Evolutionary conservation across 192 early-diverging fungal genomes (phyloP).

Genomic region (Martensiomyces pterosporus): DNA sequence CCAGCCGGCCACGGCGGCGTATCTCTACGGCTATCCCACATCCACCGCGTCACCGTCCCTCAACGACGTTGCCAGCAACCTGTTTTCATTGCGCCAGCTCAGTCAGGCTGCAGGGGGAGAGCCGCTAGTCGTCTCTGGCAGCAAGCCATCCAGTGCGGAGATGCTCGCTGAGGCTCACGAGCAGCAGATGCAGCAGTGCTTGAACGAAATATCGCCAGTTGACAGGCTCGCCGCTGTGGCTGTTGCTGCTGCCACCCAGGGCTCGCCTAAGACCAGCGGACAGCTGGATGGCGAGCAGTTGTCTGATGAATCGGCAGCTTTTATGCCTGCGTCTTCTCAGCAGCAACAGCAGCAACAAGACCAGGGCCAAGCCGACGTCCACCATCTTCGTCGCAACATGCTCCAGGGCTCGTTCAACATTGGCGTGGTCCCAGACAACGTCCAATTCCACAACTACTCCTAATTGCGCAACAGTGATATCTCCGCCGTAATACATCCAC

Average conservation of each 20-base stretch:
- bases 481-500: no score
- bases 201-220: conserved; percentile 2
- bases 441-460: conserved; percentile 30
- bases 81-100: conserved; percentile 36
- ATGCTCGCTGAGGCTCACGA: neutral
- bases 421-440: conserved; percentile 21
- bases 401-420: conserved; percentile 27
- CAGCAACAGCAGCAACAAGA: conserved; percentile 4
- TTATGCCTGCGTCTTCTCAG: no score
- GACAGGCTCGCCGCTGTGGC: conserved; percentile 13
- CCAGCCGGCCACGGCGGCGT: neutral
- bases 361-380: conserved; percentile 4
- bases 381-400: conserved; percentile 16
- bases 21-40: conserved; percentile 9
- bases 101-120: neutral
- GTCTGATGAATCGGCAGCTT: no score
- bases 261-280: no score
- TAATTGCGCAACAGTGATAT: no score
- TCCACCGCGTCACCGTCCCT: conserved; percentile 25
- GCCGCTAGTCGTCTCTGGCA: no score
- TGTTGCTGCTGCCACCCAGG: conserved; percentile 4
- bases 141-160: neutral
- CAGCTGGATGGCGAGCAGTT: neutral
- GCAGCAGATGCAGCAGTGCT: neutral
- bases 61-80: conserved; percentile 39